These are phyloP conservation scores for Spergularia marina DNA, from an alignment of 148 eudicot species.

Conservation along the genomic window DNA sequence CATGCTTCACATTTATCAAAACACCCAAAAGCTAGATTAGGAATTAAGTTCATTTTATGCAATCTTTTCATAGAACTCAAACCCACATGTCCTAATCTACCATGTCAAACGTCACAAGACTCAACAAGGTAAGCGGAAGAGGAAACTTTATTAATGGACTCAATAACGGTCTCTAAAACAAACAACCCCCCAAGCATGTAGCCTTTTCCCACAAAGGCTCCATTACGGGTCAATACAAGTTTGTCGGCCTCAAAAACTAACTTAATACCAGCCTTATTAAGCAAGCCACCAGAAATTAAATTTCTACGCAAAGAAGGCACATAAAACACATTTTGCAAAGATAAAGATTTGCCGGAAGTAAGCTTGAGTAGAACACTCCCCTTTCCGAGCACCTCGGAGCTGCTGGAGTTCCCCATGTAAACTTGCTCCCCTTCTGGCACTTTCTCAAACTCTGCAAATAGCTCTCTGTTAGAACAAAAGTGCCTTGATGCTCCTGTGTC, in stretches of 20 bases:
- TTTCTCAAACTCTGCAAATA: too few relatives aligned
- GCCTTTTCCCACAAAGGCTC: not conserved
- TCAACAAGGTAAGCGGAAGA: not conserved
- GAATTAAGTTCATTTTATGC: not conserved
- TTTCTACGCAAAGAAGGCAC: not conserved
- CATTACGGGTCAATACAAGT: not conserved
- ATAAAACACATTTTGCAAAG: not conserved
- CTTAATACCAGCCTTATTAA: not conserved
- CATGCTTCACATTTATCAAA: not conserved
- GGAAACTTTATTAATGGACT: not conserved
- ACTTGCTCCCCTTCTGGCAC: not conserved
- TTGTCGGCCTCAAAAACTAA: not conserved
- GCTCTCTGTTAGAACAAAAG: too few relatives aligned
- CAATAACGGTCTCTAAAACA: not conserved
- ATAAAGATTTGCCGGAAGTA: not conserved
- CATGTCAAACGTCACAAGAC: not conserved
- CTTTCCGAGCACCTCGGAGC: not conserved
- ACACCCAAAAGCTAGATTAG: not conserved
- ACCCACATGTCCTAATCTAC: not conserved
- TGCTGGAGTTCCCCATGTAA: not conserved
- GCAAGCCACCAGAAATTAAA: too few relatives aligned
- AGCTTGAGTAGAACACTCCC: not conserved
- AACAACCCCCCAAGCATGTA: not conserved
- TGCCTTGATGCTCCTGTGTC: too few relatives aligned
- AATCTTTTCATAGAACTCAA: not conserved